These are phyloP conservation scores for Paramecium octaurelia DNA, from an alignment of 73 alveolate species.

Conservation along the genomic window DNA sequence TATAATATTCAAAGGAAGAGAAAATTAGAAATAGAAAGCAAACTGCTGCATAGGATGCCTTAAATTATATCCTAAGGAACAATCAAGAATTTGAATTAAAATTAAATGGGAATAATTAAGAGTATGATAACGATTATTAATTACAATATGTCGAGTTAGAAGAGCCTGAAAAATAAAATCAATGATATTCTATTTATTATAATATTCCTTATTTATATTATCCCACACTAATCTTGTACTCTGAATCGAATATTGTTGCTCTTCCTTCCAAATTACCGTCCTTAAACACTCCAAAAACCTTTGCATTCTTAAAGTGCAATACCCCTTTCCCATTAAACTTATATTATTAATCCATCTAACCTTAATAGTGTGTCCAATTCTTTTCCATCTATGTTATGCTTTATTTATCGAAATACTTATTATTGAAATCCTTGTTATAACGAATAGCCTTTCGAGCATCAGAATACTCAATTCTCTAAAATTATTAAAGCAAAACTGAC, in stretches of 20 bases:
- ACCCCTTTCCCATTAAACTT: background rate
- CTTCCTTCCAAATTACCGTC: slow-evolving; percentile 1
- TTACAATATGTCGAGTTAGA: background rate
- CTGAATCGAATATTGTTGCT: background rate
- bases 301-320: background rate
- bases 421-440: background rate
- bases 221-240: background rate
- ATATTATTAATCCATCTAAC: background rate
- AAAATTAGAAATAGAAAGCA: background rate
- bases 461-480: background rate
- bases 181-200: slow-evolving; percentile 12
- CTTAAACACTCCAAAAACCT: background rate
- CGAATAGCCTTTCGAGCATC: background rate
- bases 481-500: background rate
- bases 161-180: background rate
- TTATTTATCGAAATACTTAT: slow-evolving; percentile 5
- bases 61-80: background rate
- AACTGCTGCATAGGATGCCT: slow-evolving; percentile 49
- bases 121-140: background rate
- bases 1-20: background rate
- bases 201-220: background rate
- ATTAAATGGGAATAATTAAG: background rate
- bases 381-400: background rate
- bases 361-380: slow-evolving; percentile 5
- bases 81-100: background rate